Conservation (phyloP, 306 rosid genomes). For the Vigna angularis region DNA sequence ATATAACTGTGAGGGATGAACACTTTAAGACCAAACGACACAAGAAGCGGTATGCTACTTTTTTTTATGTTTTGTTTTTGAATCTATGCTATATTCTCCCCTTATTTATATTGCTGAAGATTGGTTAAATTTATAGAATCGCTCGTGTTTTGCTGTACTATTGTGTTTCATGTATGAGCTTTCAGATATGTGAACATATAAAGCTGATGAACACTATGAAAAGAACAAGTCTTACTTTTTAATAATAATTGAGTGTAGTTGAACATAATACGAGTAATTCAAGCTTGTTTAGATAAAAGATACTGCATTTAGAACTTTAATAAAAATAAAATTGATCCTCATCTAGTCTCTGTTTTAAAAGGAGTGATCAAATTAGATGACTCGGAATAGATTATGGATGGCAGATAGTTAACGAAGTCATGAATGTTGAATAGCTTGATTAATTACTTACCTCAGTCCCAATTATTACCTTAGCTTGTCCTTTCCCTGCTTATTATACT, state of each 20-base stretch:
- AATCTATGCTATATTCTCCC: background rate
- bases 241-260: background rate
- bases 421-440: constrained; percentile 14
- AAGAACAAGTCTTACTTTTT: constrained; percentile 11
- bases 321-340: constrained; percentile 7
- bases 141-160: constrained; percentile 27
- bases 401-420: background rate
- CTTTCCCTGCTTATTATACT: background rate
- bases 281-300: constrained; percentile 5
- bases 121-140: constrained; percentile 29
- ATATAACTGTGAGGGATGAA: constrained; percentile 79
- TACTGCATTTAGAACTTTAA: background rate
- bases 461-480: background rate
- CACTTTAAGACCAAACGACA: constrained; percentile 94
- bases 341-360: constrained; percentile 2
- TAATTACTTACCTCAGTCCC: background rate
- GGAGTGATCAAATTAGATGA: background rate
- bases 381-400: background rate
- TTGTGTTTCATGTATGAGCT: constrained; percentile 11
- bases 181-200: background rate
- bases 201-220: background rate
- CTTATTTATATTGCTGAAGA: background rate
- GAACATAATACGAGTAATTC: constrained; percentile 13
- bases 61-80: constrained; percentile 5
- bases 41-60: constrained; percentile 69